Conservation (phyloP, 495 filamentous ascomycete species). For the Penicillium mononematosum region DNA sequence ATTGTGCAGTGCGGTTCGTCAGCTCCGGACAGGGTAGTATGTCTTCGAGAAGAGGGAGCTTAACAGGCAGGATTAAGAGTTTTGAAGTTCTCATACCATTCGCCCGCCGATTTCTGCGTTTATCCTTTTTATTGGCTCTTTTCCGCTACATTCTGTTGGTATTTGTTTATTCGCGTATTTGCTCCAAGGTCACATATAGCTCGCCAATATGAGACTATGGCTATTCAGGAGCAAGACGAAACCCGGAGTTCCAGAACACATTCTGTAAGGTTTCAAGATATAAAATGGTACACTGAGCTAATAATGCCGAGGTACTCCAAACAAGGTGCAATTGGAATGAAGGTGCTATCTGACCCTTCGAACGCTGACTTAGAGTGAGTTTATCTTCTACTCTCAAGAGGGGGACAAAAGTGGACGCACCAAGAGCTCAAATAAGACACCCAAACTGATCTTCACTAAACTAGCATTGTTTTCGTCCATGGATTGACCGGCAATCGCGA, state of each 20-base stretch:
- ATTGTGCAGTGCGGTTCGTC: not conserved
- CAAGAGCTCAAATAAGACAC: not conserved
- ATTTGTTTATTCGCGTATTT: not conserved
- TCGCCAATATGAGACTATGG: not conserved
- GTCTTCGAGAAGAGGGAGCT: not conserved
- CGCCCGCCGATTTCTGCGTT: not conserved
- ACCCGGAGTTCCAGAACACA: not conserved
- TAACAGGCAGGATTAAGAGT: not conserved
- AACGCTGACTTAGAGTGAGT: slow-evolving; percentile 7
- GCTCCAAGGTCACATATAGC: not conserved
- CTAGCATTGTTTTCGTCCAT: slow-evolving; percentile 7
- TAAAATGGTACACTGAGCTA: not conserved
- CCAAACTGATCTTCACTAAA: not conserved
- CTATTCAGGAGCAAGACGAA: slow-evolving; percentile 9
- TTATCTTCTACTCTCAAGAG: not conserved
- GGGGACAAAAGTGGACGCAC: not conserved
- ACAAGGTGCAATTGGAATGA: slow-evolving; percentile 3
- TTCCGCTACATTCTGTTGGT: not conserved
- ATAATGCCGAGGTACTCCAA: not conserved
- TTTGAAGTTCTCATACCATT: not conserved
- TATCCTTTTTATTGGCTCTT: not conserved
- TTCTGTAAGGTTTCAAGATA: slow-evolving; percentile 2
- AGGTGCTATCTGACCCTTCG: slow-evolving; percentile 1
- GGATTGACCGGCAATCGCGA: slow-evolving; percentile 4
- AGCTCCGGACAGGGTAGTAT: slow-evolving; percentile 3